phyloP scores from a whole-genome alignment of 2,329 filamentous ascomycete genomes.

The Parastagonospora avenae region DNA sequence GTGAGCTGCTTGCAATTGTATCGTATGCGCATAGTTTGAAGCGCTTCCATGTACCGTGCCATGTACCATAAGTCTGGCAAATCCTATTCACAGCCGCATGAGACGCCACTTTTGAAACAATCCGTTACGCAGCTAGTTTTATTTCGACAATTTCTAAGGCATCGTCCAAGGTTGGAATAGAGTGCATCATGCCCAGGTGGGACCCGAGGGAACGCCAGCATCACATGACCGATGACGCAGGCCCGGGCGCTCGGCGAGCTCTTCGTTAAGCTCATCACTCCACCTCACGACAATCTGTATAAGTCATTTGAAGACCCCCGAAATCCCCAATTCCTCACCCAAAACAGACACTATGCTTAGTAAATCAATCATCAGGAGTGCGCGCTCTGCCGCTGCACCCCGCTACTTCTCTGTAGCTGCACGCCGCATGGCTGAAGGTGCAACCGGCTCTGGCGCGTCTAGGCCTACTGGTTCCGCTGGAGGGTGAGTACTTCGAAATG shows the following conservation, averaged over 20 bases:
- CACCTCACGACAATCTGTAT: slow-evolving; percentile 27
- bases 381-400: slow-evolving; percentile 44
- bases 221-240: slow-evolving; percentile 28
- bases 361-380: slow-evolving; percentile 47
- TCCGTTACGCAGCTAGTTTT: too few species aligned
- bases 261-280: slow-evolving; percentile 23
- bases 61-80: too few species aligned
- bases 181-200: too few species aligned
- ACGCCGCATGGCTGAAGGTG: slow-evolving; percentile 52
- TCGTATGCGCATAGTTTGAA: too few species aligned
- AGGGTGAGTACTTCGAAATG: slow-evolving; percentile 33
- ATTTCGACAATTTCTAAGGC: too few species aligned
- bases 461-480: slow-evolving; percentile 47
- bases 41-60: too few species aligned
- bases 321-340: slow-evolving; percentile 7
- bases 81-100: too few species aligned
- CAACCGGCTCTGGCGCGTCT: slow-evolving; percentile 51
- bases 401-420: slow-evolving; percentile 52
- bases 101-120: too few species aligned
- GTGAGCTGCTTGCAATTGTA: too few species aligned
- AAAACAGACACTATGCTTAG: slow-evolving; percentile 41
- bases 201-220: too few species aligned
- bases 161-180: too few species aligned
- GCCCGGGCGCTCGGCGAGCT: slow-evolving; percentile 1
- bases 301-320: slow-evolving; percentile 7